These are phyloP conservation scores for Nidularia pulvinata DNA, from an alignment of 768 basidiomycete species.

Conservation along the genomic window DNA sequence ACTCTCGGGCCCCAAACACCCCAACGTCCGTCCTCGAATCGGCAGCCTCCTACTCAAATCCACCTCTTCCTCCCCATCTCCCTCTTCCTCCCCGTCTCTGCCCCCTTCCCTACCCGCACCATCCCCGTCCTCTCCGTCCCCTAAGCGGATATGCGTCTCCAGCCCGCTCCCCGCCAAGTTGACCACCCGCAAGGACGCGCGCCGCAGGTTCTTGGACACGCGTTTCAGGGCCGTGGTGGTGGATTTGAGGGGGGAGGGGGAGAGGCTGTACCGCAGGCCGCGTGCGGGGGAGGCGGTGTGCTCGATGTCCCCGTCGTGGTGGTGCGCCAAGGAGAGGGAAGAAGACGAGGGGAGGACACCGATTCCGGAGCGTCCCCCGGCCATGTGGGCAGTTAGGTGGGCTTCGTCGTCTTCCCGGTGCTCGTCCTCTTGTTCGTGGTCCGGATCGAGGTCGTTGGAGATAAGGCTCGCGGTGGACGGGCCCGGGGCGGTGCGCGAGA, in stretches of 20 bases:
- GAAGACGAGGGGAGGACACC: slow-evolving; percentile 23
- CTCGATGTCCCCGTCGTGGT: slow-evolving; percentile 23
- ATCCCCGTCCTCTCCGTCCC: slow-evolving; percentile 41
- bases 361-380: slow-evolving; percentile 26
- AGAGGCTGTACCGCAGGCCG: slow-evolving; percentile 49
- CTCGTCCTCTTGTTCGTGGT: slow-evolving; percentile 31
- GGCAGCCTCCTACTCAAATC: slow-evolving; percentile 45
- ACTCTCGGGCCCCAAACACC: slow-evolving; percentile 73
- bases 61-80: slow-evolving; percentile 31
- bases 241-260: slow-evolving; percentile 60
- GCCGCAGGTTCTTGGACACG: slow-evolving; percentile 54
- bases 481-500: slow-evolving; percentile 40
- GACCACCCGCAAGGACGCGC: slow-evolving; percentile 80
- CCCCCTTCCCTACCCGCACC: slow-evolving; percentile 15
- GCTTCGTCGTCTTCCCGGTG: slow-evolving; percentile 59
- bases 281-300: slow-evolving; percentile 35
- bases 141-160: slow-evolving; percentile 58
- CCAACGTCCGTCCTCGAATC: slow-evolving; percentile 79
- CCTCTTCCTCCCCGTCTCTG: slow-evolving; percentile 22
- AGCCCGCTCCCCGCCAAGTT: slow-evolving; percentile 66
- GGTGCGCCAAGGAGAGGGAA: slow-evolving; percentile 44
- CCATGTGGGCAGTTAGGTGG: slow-evolving; percentile 55
- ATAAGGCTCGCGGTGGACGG: slow-evolving; percentile 56
- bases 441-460: slow-evolving; percentile 18
- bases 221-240: slow-evolving; percentile 59